These are phyloP conservation scores for Myotisia sp. DNA, from an alignment of 2,329 filamentous ascomycete species.

Conservation along the genomic window DNA sequence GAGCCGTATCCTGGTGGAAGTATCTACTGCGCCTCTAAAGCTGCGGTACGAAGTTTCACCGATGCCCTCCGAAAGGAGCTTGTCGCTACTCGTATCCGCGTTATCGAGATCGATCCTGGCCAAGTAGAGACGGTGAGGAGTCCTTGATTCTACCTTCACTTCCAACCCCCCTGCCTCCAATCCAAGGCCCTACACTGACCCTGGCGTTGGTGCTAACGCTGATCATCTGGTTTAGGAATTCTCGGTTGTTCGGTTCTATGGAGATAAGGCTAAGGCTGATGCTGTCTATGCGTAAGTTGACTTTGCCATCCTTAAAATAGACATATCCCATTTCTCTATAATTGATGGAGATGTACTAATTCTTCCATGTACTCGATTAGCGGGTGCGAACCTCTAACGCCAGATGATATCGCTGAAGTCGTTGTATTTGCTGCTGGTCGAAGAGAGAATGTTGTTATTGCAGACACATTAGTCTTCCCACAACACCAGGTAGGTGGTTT, in stretches of 20 bases:
- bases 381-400: slow-evolving; percentile 67
- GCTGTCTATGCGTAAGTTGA: slow-evolving; percentile 63
- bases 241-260: slow-evolving; percentile 73
- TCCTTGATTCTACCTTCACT: neutral
- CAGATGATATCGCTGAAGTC: slow-evolving; percentile 81
- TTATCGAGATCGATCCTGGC: slow-evolving; percentile 82
- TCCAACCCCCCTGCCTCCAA: neutral
- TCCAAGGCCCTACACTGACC: neutral
- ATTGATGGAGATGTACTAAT: neutral
- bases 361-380: slow-evolving; percentile 27
- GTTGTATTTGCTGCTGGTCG: slow-evolving; percentile 74
- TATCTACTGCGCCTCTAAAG: slow-evolving; percentile 90
- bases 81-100: slow-evolving; percentile 61
- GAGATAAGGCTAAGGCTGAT: slow-evolving; percentile 78
- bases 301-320: neutral
- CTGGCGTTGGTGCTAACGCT: slow-evolving; percentile 1
- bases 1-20: slow-evolving; percentile 73
- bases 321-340: neutral
- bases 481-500: slow-evolving; percentile 61
- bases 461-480: slow-evolving; percentile 74
- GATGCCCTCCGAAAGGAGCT: slow-evolving; percentile 72
- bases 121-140: slow-evolving; percentile 68
- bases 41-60: slow-evolving; percentile 71
- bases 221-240: slow-evolving; percentile 57
- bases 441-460: slow-evolving; percentile 79